Evolutionary conservation across 2,329 filamentous ascomycete genomes (phyloP).

Genomic region (Cladosporium velox): DNA sequence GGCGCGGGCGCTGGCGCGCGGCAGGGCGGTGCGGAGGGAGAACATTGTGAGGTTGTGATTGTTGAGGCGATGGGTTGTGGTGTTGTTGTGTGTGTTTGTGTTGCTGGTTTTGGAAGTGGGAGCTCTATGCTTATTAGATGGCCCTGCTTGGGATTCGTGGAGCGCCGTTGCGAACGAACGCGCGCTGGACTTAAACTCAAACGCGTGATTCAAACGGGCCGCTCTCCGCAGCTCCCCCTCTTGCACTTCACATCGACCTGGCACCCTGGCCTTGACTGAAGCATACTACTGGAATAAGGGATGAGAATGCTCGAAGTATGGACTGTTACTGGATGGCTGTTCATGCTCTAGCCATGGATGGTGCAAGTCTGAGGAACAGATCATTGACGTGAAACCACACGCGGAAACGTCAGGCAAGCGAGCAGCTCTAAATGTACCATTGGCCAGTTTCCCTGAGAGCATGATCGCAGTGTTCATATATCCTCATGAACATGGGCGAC

Average conservation of each 20-base stretch:
- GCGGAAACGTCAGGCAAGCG: not conserved
- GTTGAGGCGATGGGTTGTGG: not conserved
- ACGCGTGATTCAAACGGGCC: not conserved
- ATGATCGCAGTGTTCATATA: not conserved
- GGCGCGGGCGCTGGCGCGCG: constrained; percentile 57
- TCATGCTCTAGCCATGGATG: not conserved
- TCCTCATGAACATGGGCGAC: not conserved
- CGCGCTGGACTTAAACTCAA: not conserved
- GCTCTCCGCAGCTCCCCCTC: not conserved
- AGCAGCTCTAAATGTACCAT: not conserved
- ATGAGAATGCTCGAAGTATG: not conserved
- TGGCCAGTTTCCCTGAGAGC: not conserved
- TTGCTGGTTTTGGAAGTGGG: not conserved
- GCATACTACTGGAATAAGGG: not conserved
- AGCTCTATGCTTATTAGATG: constrained; percentile 2
- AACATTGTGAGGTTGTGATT: constrained; percentile 7
- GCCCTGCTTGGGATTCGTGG: constrained; percentile 4
- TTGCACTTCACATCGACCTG: constrained; percentile 1
- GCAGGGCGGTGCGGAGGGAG: constrained; percentile 13
- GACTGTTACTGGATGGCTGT: not conserved
- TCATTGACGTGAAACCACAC: not conserved
- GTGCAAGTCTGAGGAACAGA: not conserved
- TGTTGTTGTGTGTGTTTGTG: not conserved
- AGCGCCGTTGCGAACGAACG: constrained; percentile 3
- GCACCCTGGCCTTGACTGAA: not conserved